Conservation (phyloP, 2,329 filamentous ascomycete species). For the Colletotrichum paranaense region DNA sequence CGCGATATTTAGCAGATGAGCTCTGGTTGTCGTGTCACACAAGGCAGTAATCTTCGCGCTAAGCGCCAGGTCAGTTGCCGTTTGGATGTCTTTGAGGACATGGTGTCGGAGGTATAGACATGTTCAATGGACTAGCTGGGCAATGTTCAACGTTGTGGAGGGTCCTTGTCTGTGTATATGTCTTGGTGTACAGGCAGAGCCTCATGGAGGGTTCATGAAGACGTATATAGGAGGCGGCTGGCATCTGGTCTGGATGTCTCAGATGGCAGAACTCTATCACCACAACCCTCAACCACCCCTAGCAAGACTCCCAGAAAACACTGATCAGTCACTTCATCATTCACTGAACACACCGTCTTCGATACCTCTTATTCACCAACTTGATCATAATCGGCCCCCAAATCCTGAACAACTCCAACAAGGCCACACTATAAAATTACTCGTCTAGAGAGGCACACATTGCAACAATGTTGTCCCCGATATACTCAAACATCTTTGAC, state of each 20-base stretch:
- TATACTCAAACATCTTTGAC: neutral
- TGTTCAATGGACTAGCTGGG: neutral
- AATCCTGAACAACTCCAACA: neutral
- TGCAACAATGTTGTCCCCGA: constrained; percentile 1
- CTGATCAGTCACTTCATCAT: neutral
- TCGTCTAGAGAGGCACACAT: neutral
- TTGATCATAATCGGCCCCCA: neutral
- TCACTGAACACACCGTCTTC: neutral
- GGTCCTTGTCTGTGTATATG: neutral
- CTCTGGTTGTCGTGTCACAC: constrained; percentile 2
- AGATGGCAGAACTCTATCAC: neutral
- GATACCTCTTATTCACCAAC: neutral
- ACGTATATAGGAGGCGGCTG: constrained; percentile 22
- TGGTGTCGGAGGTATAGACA: constrained; percentile 9
- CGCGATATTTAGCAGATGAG: neutral
- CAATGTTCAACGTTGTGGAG: neutral
- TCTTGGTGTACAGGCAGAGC: neutral
- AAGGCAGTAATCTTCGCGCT: neutral
- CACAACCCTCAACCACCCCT: neutral
- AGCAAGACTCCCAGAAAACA: neutral
- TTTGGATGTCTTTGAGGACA: neutral
- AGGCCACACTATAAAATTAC: neutral
- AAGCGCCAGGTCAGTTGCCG: neutral
- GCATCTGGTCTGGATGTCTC: constrained; percentile 18
- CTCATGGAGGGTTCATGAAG: neutral